Evolutionary conservation across 805 yeast genomes (phyloP).

Genomic region (Yarrowia alimentaria): DNA sequence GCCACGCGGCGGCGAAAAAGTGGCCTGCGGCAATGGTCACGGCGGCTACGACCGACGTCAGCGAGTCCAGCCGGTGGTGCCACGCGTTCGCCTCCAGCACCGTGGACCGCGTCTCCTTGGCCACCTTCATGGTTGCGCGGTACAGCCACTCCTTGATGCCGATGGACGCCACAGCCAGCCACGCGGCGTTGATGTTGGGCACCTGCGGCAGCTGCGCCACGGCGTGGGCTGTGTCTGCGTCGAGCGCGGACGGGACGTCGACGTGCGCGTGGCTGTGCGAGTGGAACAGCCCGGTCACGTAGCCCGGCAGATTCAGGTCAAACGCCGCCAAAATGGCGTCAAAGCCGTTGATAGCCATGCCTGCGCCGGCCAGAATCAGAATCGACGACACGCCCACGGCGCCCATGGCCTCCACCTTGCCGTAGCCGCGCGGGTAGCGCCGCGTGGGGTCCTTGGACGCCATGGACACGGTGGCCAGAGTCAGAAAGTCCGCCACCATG

Average conservation of each 20-base stretch:
- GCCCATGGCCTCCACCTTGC: constrained; percentile 90
- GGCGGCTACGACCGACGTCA: constrained; percentile 88
- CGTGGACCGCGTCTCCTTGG: constrained; percentile 72
- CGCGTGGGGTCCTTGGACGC: constrained; percentile 59
- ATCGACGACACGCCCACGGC: constrained; percentile 83
- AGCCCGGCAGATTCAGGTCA: constrained; percentile 27
- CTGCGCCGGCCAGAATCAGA: constrained; percentile 79
- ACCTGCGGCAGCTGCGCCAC: constrained; percentile 41
- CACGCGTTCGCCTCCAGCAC: constrained; percentile 96
- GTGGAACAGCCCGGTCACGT: constrained; percentile 59
- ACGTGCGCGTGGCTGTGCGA: constrained; percentile 40
- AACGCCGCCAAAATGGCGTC: constrained; percentile 61
- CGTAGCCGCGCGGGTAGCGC: constrained; percentile 81
- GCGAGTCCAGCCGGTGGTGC: constrained; percentile 95
- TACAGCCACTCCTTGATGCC: constrained; percentile 84
- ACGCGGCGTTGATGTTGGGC: constrained; percentile 86
- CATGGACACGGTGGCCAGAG: constrained; percentile 82
- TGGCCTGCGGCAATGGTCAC: constrained; percentile 84
- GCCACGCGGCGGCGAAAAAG: constrained; percentile 71
- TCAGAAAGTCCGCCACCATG: constrained; percentile 82
- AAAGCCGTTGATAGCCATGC: constrained; percentile 86
- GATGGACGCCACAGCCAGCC: constrained; percentile 91
- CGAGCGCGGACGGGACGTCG: not conserved
- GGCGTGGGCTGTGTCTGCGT: constrained; percentile 13
- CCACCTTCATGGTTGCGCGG: constrained; percentile 77